Evolutionary conservation across 495 filamentous ascomycete species (phyloP).

Genomic region (Apiosordaria backusii): DNA sequence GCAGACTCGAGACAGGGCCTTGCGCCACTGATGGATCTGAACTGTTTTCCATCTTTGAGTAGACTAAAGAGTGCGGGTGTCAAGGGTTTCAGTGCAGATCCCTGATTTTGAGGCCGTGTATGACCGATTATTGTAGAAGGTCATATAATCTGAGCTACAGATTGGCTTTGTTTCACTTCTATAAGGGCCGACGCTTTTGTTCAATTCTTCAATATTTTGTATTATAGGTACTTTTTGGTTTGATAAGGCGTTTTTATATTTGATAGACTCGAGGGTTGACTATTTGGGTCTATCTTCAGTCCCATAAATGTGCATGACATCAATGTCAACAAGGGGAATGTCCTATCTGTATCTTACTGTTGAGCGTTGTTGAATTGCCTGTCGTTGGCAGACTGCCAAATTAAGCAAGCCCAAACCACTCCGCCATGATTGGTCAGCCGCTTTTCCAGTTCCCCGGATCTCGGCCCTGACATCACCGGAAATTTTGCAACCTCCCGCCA

Average conservation of each 20-base stretch:
- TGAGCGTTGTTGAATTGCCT: background rate
- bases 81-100: background rate
- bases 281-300: background rate
- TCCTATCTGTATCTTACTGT: background rate
- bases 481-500: constrained; percentile 26
- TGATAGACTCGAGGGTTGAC: background rate
- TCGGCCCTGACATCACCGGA: constrained; percentile 43
- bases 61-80: background rate
- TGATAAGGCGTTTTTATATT: background rate
- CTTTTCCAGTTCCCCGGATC: background rate
- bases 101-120: background rate
- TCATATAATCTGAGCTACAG: background rate
- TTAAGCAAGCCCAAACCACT: background rate
- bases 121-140: background rate
- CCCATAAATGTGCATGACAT: background rate
- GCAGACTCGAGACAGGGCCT: constrained; percentile 39
- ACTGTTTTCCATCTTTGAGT: constrained; percentile 45
- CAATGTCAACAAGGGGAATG: background rate
- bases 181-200: background rate
- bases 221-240: background rate
- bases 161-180: constrained; percentile 4
- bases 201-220: background rate
- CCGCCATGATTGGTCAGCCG: background rate
- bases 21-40: constrained; percentile 43
- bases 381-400: no score